phyloP scores from a whole-genome alignment of 495 filamentous ascomycete genomes.

The Eremomyces bilateralis region DNA sequence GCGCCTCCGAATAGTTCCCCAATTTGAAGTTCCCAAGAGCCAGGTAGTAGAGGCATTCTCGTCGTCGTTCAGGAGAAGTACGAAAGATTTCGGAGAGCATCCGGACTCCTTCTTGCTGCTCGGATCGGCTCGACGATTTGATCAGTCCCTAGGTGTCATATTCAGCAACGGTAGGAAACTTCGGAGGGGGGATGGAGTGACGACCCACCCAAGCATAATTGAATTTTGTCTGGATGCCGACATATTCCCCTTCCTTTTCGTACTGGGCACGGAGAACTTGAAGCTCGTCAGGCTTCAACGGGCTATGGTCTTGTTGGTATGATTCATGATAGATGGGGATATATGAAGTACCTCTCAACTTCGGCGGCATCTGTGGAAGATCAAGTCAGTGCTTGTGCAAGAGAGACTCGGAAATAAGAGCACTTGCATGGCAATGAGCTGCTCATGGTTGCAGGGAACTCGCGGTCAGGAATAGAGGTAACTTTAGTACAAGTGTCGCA shows the following conservation, averaged over 20 bases:
- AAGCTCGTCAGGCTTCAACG: conserved; percentile 73
- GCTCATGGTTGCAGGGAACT: too few species aligned
- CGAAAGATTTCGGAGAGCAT: conserved; percentile 95
- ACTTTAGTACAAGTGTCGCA: too few species aligned
- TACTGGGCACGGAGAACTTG: conserved; percentile 81
- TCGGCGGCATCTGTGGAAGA: conserved; percentile 63
- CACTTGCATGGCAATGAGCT: not conserved
- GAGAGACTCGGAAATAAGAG: not conserved
- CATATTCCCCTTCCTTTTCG: conserved; percentile 89
- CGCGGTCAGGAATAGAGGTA: too few species aligned
- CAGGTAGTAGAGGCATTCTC: conserved; percentile 95
- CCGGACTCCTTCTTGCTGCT: conserved; percentile 89
- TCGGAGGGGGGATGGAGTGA: not conserved
- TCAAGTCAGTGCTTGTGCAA: not conserved
- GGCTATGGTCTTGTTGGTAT: conserved; percentile 26
- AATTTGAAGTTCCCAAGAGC: conserved; percentile 94
- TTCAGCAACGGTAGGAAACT: conserved; percentile 1
- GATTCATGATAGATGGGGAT: conserved; percentile 1
- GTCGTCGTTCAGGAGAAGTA: conserved; percentile 65
- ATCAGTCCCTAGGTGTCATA: conserved; percentile 50
- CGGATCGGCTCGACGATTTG: conserved; percentile 59
- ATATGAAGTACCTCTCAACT: conserved; percentile 55
- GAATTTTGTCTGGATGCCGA: conserved; percentile 95
- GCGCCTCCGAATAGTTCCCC: conserved; percentile 86
- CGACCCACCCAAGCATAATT: conserved; percentile 85